Evolutionary conservation across 2,329 filamentous ascomycete species (phyloP), one percentile per base, ranked within the genome.

Genomic region (Penicillium sp.): DNA sequence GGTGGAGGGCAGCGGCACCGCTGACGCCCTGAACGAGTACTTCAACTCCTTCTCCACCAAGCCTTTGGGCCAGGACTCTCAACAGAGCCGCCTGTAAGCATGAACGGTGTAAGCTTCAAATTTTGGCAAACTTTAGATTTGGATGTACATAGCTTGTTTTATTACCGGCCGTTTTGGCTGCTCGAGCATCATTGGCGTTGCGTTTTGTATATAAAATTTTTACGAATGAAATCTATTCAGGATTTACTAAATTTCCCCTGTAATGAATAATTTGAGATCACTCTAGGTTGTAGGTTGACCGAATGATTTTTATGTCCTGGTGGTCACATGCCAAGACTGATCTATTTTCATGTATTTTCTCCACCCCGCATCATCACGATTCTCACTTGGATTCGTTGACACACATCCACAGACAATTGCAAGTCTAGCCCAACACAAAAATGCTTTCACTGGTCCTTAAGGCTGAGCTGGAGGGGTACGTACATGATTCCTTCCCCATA

Each of bases 21-120:
- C 90, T 0, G 89, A 95, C 66, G 90, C 87, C 15, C 76, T 97
- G 64, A 90, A 97, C 68, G 81, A 83, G 60, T 97, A 96, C 71
- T 97, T 96, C 74, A 81, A 81, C 5, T 73, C 85, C 1, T 92
- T 96, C 65, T 83, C 82, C 52, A 83, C 84, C 11, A 90, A 88
- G 77, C 51, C 66, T 7, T 49, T 75, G 18, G 71, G 72, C 18
- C 68, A 72, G 55, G 69, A 67, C 31, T 62, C 66, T 41, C 68
- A 72, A 52, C 61, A 64, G 33, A 73, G 72, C 62, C 72, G 70
- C 50, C 66, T 75, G 56, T 75, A 60, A 58, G 44, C 6, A 15
- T 46, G 3, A 54, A 20, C 22, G 51, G 12, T 42, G 37, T 42
- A 61, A 57, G 45, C n/a, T 37, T 25, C n/a, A 31, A 27, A 14